A percentile compares a stretch with the other conserved stretches of the same genome.
Evolutionary conservation across 176 grass and related monocot species (phyloP).

Genomic region (Pontederia crassipes): DNA sequence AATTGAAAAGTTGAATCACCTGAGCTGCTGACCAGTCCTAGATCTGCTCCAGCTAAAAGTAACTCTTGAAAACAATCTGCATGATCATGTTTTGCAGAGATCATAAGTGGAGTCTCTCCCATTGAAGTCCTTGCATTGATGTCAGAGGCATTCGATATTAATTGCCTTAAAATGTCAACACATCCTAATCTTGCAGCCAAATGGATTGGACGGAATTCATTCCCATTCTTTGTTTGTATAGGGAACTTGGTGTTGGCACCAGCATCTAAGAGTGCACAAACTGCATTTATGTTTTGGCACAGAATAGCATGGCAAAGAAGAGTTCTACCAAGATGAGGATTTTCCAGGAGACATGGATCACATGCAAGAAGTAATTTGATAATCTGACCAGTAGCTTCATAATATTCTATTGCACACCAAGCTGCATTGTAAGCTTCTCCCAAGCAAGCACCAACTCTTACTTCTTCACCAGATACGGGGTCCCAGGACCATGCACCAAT

Average conservation of each 20-base stretch:
- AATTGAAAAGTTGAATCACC: constrained; percentile 31
- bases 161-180: constrained; percentile 23
- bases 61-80: constrained; percentile 45
- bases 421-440: constrained; percentile 39
- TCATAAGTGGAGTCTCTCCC: constrained; percentile 52
- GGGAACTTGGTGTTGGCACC: constrained; percentile 54
- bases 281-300: constrained; percentile 47
- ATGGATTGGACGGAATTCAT: constrained; percentile 41
- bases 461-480: constrained; percentile 33
- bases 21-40: constrained; percentile 30
- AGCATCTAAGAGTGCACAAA: constrained; percentile 29
- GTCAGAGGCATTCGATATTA: constrained; percentile 30
- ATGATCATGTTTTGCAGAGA: constrained; percentile 34
- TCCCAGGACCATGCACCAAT: constrained; percentile 60
- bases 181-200: constrained; percentile 41
- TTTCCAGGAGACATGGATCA: constrained; percentile 44
- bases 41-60: constrained; percentile 41
- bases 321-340: constrained; percentile 38
- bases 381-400: constrained; percentile 42
- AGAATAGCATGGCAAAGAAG: constrained; percentile 60
- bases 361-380: constrained; percentile 35
- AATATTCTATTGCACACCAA: constrained; percentile 55
- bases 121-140: constrained; percentile 31
- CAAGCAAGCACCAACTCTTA: constrained; percentile 49
- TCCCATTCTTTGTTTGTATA: constrained; percentile 3